These are phyloP conservation scores for Bimuria novae-zelandiae DNA, from an alignment of 2,329 filamentous ascomycete species.

Conservation along the genomic window DNA sequence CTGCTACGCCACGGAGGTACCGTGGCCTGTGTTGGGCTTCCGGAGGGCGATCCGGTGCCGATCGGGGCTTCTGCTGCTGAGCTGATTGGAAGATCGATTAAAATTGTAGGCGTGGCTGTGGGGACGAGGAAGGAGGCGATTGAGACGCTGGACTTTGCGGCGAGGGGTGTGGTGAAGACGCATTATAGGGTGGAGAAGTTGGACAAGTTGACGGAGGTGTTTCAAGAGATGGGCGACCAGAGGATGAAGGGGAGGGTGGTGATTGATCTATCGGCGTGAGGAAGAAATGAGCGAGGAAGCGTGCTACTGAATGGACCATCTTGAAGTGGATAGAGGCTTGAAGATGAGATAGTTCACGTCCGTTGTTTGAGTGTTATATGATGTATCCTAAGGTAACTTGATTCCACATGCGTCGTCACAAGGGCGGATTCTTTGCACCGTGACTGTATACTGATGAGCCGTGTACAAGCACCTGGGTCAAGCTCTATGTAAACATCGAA, in stretches of 20 bases:
- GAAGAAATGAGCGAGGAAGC: no score
- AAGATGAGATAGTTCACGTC: no score
- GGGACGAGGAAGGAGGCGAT: conserved; percentile 55
- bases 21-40: conserved; percentile 54
- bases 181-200: conserved; percentile 53
- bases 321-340: no score
- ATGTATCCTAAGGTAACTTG: no score
- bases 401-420: no score
- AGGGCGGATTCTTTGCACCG: no score
- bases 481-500: no score
- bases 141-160: conserved; percentile 54
- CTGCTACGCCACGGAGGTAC: conserved; percentile 53
- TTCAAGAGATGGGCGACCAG: conserved; percentile 53
- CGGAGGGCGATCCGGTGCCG: conserved; percentile 53
- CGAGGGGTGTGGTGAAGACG: conserved; percentile 51
- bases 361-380: no score
- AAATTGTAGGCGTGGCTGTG: conserved; percentile 53
- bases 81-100: conserved; percentile 48
- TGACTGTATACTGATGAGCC: no score
- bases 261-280: conserved; percentile 44
- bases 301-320: no score
- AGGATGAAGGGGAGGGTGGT: conserved; percentile 55
- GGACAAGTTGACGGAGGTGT: conserved; percentile 52
- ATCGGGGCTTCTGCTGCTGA: conserved; percentile 50
- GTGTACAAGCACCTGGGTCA: no score